Evolutionary conservation across 1,139 yeast species (phyloP), one percentile per base, ranked within the genome.

Genomic region (Hemisphaericaspora xylofermentans): DNA sequence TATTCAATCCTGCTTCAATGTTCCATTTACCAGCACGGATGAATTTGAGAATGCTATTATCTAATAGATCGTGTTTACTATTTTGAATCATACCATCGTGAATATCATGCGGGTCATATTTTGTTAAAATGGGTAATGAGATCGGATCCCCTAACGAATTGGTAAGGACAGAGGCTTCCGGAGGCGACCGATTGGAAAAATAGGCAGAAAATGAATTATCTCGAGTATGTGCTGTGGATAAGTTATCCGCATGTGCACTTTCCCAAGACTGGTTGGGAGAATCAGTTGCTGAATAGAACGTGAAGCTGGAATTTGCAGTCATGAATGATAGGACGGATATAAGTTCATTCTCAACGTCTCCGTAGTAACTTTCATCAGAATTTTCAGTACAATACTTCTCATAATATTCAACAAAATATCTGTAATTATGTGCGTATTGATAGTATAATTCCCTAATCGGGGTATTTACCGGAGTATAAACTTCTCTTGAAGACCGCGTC

Each of bases 1-100:
- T 71, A 3, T 46, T 53, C 32, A 71, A 36, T 1, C 67, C 63
- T 38, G 61, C 59, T 21, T 62, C 62, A 17, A 62, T 47, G 32
- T 66, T 59, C 57, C 65, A 67, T 48, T 71, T 71, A 52, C 78
- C 68, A 27, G 78, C 78, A 43, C 76, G 59, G 26, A 71, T 53
- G 37, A 64, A 72, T 43, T 67, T 58, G 46, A 68, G 61, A 4
- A 66, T 19, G 38, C 56, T 54, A 45, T 68, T 68, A 47, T 72
- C 77, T 15, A 61, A 43, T 38, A 65, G 57, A 48, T 69, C 74
- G 37, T 64, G 61, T 50, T 69, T 61, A 25, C 47, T 25, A 14
- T 53, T 47, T 6, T 41, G 39, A 41, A 52, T 42, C 13, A 67
- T 42, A 1, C 61, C 58, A 10, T 46, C 45, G 44, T 68, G 74